Evolutionary conservation across 2,329 filamentous ascomycete genomes (phyloP), one percentile per base, ranked within the genome.

Genomic region (Massarina eburnea): DNA sequence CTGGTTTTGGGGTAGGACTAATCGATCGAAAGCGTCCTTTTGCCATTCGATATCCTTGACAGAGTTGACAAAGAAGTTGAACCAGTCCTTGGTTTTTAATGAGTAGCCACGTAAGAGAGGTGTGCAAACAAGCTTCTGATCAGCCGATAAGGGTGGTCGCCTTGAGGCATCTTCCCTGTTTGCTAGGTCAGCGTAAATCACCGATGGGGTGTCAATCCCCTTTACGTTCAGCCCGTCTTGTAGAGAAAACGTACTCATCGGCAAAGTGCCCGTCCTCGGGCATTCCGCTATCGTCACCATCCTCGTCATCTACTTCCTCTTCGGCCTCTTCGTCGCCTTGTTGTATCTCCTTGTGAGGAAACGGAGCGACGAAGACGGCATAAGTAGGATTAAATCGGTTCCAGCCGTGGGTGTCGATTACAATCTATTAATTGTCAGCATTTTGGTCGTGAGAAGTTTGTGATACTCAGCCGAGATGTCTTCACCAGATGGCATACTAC

Each of bases 341-440:
- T 3, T 26, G 41, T 6, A 43, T 48, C 3, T 67, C 60, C 22
- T 67, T 70, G 32, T 65, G 63, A 7, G 52, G 54, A 32, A 75
- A 51, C 3, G 71, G 66, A 2, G 61, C 58, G 9, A 72, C 65
- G 43, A 64, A 75, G 56, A 74, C 55, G 8, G 66, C 55, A 17
- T 62, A 51, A 46, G 72, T 66, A 0, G 76, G 73, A 29, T 77
- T 72, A 61, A 78, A 80, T 2, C 61, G 63, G 32, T 70, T 82
- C 81, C 43, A 80, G 29, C 76, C 77, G 26, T 77, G 72, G 0
- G 73, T 72, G 48, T 81, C 79, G 36, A 81, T 75, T 33, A 81
- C 72, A 20, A 81, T 73, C 27, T 30, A 30, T 4, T 8, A 14
- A 17, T 77, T 38, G 17, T 51, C 33, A 51, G 48, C 21, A 26